These are phyloP conservation scores for Prunus yedoensis DNA, from an alignment of 331 rosid genomes.

Conservation along the genomic window DNA sequence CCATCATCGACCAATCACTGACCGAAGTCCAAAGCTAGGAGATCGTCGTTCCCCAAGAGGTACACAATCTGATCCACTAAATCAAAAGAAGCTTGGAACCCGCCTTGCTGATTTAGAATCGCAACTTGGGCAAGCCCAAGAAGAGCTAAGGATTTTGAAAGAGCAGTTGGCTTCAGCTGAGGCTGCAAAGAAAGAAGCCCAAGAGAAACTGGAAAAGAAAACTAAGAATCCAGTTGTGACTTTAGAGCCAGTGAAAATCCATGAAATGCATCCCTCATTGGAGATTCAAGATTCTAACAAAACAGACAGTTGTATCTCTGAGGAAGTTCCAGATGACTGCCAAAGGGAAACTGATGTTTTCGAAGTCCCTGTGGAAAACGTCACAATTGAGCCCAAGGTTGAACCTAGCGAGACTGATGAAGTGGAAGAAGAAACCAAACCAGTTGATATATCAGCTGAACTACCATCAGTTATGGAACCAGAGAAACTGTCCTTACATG, in stretches of 20 bases:
- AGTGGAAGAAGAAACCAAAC: constrained; percentile 41
- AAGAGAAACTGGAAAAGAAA: constrained; percentile 67
- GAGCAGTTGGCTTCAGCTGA: constrained; percentile 81
- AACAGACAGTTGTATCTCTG: constrained; percentile 30
- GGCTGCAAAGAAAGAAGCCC: constrained; percentile 81
- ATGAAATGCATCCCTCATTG: constrained; percentile 31
- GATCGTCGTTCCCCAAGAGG: constrained; percentile 82
- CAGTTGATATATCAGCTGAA: constrained; percentile 31
- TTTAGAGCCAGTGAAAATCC: constrained; percentile 33
- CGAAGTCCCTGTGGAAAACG: constrained; percentile 67
- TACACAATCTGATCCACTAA: constrained; percentile 54
- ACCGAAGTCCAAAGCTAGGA: constrained; percentile 72
- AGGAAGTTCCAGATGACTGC: constrained; percentile 36
- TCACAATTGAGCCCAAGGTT: constrained; percentile 24
- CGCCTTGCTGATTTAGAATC: constrained; percentile 85
- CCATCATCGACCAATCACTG: constrained; percentile 72
- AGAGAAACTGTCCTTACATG: constrained; percentile 42
- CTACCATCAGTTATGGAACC: constrained; percentile 31
- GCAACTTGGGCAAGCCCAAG: constrained; percentile 87
- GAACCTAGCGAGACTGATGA: constrained; percentile 33
- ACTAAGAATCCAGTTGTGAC: constrained; percentile 34
- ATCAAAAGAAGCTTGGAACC: constrained; percentile 85
- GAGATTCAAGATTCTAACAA: constrained; percentile 34
- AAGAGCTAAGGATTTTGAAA: constrained; percentile 59
- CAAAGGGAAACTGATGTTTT: constrained; percentile 74